Conservation (phyloP, 179 eudicot species). For the Silene coronaria region DNA sequence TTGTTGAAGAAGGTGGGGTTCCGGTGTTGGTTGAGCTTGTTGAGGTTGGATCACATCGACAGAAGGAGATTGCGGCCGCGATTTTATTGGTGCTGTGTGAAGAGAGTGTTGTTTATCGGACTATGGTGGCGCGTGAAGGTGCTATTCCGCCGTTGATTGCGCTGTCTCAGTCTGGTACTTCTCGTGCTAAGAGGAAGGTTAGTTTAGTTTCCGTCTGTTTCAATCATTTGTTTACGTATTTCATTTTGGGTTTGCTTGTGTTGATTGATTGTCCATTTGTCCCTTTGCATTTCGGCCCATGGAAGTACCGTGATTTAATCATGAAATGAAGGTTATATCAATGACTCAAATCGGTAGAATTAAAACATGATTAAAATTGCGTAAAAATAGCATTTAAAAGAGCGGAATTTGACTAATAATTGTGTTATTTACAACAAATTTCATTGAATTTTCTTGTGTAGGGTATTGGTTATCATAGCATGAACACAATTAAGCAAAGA, state of each 20-base stretch:
- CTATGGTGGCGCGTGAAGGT: slow-evolving; percentile 72
- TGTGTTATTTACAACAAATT: too few relatives aligned
- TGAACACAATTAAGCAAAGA: not conserved
- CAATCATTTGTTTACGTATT: not conserved
- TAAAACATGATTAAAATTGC: not conserved
- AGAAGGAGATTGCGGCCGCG: slow-evolving; percentile 62
- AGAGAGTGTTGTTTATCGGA: slow-evolving; percentile 48
- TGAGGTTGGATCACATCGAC: slow-evolving; percentile 56
- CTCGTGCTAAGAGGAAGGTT: slow-evolving; percentile 63
- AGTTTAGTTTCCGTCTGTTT: not conserved
- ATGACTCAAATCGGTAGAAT: too few relatives aligned
- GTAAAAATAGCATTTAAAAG: too few relatives aligned
- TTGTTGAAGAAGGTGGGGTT: slow-evolving; percentile 68
- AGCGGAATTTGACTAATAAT: too few relatives aligned
- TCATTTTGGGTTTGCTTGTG: not conserved
- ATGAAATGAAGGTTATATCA: not conserved
- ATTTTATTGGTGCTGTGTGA: slow-evolving; percentile 53
- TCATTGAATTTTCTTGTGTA: too few relatives aligned
- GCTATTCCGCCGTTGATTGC: slow-evolving; percentile 64
- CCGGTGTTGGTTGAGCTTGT: slow-evolving; percentile 65
- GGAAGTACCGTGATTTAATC: too few relatives aligned
- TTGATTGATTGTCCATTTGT: not conserved
- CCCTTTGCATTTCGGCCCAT: too few relatives aligned
- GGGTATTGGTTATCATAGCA: too few relatives aligned
- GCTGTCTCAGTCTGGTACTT: slow-evolving; percentile 57